These are phyloP conservation scores for Epichloe brachyelytri DNA, from an alignment of 2,329 filamentous ascomycete species.

Conservation along the genomic window DNA sequence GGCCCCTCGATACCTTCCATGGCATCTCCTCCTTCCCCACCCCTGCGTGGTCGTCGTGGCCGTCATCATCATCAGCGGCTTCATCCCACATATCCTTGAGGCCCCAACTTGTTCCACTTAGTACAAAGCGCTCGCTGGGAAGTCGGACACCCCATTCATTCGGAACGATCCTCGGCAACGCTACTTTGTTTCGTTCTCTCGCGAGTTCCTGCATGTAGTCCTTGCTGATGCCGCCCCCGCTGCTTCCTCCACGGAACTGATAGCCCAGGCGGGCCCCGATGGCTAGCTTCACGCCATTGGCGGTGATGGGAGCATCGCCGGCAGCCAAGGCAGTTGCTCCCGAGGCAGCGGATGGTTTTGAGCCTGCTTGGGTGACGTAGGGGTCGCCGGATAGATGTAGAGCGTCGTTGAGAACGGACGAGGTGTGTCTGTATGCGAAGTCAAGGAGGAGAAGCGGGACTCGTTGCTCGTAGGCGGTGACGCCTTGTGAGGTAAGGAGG, in stretches of 20 bases:
- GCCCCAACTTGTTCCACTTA: conserved; percentile 53
- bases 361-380: conserved; percentile 45
- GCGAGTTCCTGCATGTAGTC: conserved; percentile 70
- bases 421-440: conserved; percentile 75
- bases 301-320: conserved; percentile 44
- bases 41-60: conserved; percentile 30
- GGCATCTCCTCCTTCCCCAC: conserved; percentile 29
- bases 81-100: conserved; percentile 46
- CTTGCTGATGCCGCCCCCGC: conserved; percentile 47
- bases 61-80: conserved; percentile 29
- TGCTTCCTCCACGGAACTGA: conserved; percentile 49
- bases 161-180: conserved; percentile 47
- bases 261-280: conserved; percentile 55
- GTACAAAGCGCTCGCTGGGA: conserved; percentile 55
- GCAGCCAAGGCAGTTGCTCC: conserved; percentile 35
- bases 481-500: conserved; percentile 65
- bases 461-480: conserved; percentile 68
- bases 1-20: conserved; percentile 35
- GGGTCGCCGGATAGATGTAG: conserved; percentile 57
- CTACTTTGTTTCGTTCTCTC: conserved; percentile 53
- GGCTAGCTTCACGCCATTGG: conserved; percentile 59
- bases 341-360: conserved; percentile 34
- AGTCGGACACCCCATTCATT: conserved; percentile 56
- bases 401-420: conserved; percentile 56
- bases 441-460: conserved; percentile 74